These are phyloP conservation scores for Caryocar brasiliense DNA, from an alignment of 441 rosid species.

Conservation along the genomic window DNA sequence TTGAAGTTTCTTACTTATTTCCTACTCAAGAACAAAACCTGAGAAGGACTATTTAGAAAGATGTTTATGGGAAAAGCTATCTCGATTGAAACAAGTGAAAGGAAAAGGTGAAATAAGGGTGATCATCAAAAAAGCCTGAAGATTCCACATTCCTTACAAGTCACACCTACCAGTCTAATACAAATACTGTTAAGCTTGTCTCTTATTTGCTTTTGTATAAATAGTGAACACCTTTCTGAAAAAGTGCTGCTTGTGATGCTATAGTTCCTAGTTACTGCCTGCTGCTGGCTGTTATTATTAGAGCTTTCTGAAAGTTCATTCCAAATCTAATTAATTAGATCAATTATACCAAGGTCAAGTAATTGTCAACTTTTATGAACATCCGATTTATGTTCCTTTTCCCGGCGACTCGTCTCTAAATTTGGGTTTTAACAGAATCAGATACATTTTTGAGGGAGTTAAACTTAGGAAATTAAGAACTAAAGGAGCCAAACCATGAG, in stretches of 20 bases:
- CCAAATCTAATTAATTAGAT: too few species aligned
- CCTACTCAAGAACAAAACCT: not conserved
- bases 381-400: constrained; percentile 9
- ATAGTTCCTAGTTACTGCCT: constrained; percentile 6
- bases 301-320: constrained; percentile 10
- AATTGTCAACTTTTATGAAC: not conserved
- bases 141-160: constrained; percentile 3
- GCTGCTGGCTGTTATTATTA: constrained; percentile 7
- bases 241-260: constrained; percentile 10
- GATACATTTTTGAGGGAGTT: not conserved
- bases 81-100: constrained; percentile 29
- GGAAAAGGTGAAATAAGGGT: constrained; percentile 23
- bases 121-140: constrained; percentile 13
- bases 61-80: constrained; percentile 17
- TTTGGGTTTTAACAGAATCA: not conserved
- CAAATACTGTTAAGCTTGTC: not conserved
- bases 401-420: not conserved
- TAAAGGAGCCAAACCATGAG: too few species aligned
- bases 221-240: constrained; percentile 12
- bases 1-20: constrained; percentile 4
- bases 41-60: constrained; percentile 11
- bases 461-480: too few species aligned
- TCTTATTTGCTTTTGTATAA: constrained; percentile 16
- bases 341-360: not conserved
- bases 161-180: constrained; percentile 7